A percentile compares a stretch with the other conserved stretches of the same genome.
These are phyloP conservation scores for Candida freyschussii DNA, from an alignment of 1,139 yeast species.

Conservation along the genomic window DNA sequence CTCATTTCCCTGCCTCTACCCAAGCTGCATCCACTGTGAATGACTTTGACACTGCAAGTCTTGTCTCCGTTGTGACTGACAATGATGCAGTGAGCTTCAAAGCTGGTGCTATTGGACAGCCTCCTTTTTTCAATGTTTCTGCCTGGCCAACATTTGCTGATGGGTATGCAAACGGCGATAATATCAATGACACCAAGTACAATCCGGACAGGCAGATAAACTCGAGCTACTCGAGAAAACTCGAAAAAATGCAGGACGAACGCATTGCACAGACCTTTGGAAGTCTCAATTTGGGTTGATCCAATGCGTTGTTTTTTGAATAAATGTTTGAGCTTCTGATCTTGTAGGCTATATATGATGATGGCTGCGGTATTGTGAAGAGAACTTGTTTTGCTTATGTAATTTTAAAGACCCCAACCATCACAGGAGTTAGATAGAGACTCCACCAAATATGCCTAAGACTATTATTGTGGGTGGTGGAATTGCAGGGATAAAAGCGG, in stretches of 20 bases:
- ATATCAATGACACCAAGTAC: slow-evolving; percentile 11
- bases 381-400: neutral
- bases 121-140: slow-evolving; percentile 29
- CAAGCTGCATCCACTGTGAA: slow-evolving; percentile 24
- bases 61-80: slow-evolving; percentile 41
- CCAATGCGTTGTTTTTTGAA: too few species aligned
- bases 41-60: slow-evolving; percentile 46
- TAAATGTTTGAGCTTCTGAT: neutral
- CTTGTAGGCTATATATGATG: too few species aligned
- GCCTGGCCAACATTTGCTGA: slow-evolving; percentile 39
- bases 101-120: slow-evolving; percentile 18
- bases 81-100: slow-evolving; percentile 23
- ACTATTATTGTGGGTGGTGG: slow-evolving; percentile 81
- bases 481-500: slow-evolving; percentile 75
- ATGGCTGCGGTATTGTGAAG: too few species aligned
- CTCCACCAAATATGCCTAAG: too few species aligned
- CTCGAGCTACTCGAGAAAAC: slow-evolving; percentile 38
- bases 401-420: neutral
- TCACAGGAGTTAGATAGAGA: neutral
- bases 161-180: slow-evolving; percentile 21
- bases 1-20: slow-evolving; percentile 13
- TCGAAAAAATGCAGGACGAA: slow-evolving; percentile 30
- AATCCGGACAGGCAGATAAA: slow-evolving; percentile 28
- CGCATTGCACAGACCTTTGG: slow-evolving; percentile 11
- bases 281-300: slow-evolving; percentile 13